Evolutionary conservation across 2,329 filamentous ascomycete genomes (phyloP).

Genomic region (Chalaropsis thielavioides): DNA sequence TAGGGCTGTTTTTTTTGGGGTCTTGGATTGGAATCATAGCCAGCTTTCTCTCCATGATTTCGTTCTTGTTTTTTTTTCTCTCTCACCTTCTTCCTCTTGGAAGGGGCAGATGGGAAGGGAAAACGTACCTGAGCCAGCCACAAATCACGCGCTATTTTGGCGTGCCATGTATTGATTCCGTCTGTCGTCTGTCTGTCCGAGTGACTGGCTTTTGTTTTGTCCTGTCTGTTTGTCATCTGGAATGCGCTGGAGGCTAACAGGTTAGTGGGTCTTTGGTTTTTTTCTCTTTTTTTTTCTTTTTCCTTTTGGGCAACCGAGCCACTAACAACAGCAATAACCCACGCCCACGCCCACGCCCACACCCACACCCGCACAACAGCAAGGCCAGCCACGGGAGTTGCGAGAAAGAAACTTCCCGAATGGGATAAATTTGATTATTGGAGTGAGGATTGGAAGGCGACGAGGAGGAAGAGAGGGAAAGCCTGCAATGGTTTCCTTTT

Average conservation of each 20-base stretch:
- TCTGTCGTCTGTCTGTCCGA: background rate
- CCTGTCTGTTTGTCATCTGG: background rate
- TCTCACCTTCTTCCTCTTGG: background rate
- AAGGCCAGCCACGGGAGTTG: background rate
- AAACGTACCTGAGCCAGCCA: constrained; percentile 1
- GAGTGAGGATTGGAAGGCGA: background rate
- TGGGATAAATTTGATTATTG: background rate
- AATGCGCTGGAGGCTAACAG: background rate
- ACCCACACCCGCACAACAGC: background rate
- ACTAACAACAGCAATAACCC: background rate
- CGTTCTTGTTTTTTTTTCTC: background rate
- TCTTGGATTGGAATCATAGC: background rate
- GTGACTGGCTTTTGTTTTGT: background rate
- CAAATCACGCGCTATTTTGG: background rate
- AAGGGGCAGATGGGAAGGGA: background rate
- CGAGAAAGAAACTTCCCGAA: background rate
- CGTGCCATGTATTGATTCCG: background rate
- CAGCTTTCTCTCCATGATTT: background rate
- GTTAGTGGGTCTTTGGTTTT: no score
- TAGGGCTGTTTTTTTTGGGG: background rate
- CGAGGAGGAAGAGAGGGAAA: background rate
- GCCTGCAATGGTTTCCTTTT: background rate
- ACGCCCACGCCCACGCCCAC: background rate
- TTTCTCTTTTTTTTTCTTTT: background rate
- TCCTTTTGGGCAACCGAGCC: background rate